Conservation (phyloP, 2,329 filamentous ascomycete species). For the Fusarium piperis region DNA sequence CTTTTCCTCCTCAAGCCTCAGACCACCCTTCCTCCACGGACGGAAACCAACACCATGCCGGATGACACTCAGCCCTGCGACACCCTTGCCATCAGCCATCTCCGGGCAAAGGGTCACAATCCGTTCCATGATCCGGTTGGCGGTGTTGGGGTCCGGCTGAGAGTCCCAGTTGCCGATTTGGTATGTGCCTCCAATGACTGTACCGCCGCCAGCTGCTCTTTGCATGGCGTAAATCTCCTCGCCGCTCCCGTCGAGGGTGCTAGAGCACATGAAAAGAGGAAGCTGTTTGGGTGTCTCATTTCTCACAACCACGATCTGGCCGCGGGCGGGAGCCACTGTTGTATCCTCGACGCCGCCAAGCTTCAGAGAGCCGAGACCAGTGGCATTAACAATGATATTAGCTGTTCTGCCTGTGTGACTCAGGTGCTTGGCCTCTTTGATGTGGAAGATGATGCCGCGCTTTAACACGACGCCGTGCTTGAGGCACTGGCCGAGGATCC, state of each 20-base stretch:
- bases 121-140: slow-evolving; percentile 79
- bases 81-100: slow-evolving; percentile 51
- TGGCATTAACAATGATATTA: neutral
- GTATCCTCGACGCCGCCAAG: slow-evolving; percentile 72
- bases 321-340: slow-evolving; percentile 71
- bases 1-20: slow-evolving; percentile 73
- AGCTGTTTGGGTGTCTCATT: slow-evolving; percentile 68
- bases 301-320: slow-evolving; percentile 78
- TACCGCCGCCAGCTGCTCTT: slow-evolving; percentile 75
- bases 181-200: slow-evolving; percentile 80
- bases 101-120: slow-evolving; percentile 67
- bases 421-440: neutral
- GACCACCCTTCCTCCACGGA: slow-evolving; percentile 74
- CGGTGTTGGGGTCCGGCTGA: slow-evolving; percentile 75
- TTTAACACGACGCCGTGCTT: slow-evolving; percentile 58
- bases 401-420: neutral
- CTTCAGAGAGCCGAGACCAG: neutral
- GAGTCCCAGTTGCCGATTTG: slow-evolving; percentile 79
- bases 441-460: neutral
- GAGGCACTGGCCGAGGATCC: slow-evolving; percentile 72
- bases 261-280: slow-evolving; percentile 69
- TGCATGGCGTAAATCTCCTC: slow-evolving; percentile 82
- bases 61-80: slow-evolving; percentile 75
- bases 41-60: slow-evolving; percentile 82
- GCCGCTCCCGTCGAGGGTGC: slow-evolving; percentile 74